phyloP scores from a whole-genome alignment of 768 basidiomycete species.

The Suillus occidentalis region DNA sequence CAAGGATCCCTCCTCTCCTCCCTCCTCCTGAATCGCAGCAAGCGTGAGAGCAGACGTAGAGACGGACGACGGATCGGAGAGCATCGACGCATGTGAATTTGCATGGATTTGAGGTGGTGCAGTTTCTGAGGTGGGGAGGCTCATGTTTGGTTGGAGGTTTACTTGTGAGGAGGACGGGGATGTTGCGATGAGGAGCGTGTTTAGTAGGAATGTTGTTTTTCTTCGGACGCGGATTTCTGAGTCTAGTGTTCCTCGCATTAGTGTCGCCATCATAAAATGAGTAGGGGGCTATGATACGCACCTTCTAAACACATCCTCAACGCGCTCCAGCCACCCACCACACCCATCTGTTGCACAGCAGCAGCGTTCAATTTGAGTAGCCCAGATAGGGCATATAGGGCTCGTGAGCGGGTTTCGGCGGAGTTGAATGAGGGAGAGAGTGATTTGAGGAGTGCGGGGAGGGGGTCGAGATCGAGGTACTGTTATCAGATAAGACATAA shows the following conservation, averaged over 20 bases:
- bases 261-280: background rate
- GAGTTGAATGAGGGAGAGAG: conserved; percentile 55
- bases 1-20: background rate
- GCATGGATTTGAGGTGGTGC: conserved; percentile 47
- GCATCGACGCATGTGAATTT: conserved; percentile 71
- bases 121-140: conserved; percentile 22
- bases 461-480: conserved; percentile 66
- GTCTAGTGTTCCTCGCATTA: conserved; percentile 43
- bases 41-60: too few species aligned
- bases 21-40: too few species aligned
- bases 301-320: conserved; percentile 63
- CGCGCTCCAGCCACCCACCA: conserved; percentile 60
- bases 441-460: conserved; percentile 62
- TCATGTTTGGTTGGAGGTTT: conserved; percentile 13
- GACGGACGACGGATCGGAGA: conserved; percentile 43
- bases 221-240: conserved; percentile 75
- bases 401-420: conserved; percentile 67
- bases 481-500: conserved; percentile 24
- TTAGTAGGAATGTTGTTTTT: conserved; percentile 77
- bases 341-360: conserved; percentile 56
- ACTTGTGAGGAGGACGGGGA: background rate
- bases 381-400: conserved; percentile 78
- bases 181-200: conserved; percentile 61
- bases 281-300: background rate
- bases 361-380: conserved; percentile 73